phyloP scores from a whole-genome alignment of 345 rosid genomes.

The Toxicodendron radicans region DNA sequence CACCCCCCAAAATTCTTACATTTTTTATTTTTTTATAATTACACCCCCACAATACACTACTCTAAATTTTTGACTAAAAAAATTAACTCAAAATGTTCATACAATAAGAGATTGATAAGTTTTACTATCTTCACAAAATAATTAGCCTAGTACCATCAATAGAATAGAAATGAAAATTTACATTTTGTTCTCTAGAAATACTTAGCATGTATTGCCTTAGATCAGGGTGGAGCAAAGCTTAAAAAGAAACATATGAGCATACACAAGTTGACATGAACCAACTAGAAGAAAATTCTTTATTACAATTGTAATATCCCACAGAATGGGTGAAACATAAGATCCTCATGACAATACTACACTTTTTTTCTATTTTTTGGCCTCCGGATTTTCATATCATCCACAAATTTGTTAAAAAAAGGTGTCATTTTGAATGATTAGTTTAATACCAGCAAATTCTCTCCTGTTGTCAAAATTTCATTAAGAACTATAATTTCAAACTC shows the following conservation, averaged over 20 bases:
- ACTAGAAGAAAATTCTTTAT: constrained; percentile 1
- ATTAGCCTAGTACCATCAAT: too few species aligned
- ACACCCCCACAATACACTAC: too few species aligned
- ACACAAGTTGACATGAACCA: background rate
- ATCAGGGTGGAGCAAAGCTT: background rate
- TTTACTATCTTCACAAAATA: too few species aligned
- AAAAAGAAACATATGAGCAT: background rate
- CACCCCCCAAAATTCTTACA: too few species aligned
- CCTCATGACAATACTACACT: background rate
- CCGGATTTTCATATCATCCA: background rate
- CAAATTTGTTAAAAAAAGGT: background rate
- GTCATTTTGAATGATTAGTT: background rate
- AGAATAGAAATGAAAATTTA: too few species aligned
- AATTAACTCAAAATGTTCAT: too few species aligned
- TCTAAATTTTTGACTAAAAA: too few species aligned
- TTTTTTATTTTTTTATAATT: too few species aligned
- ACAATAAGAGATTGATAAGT: too few species aligned
- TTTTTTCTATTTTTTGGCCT: background rate
- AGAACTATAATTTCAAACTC: background rate
- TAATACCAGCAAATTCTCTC: background rate
- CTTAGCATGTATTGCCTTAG: background rate
- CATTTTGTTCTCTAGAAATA: too few species aligned
- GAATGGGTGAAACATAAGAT: background rate
- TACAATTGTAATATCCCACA: background rate
- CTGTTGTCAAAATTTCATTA: too few species aligned